Evolutionary conservation across 2,329 filamentous ascomycete genomes (phyloP), one percentile per base, ranked within the genome.

Genomic region (Cladosporium sp.): DNA sequence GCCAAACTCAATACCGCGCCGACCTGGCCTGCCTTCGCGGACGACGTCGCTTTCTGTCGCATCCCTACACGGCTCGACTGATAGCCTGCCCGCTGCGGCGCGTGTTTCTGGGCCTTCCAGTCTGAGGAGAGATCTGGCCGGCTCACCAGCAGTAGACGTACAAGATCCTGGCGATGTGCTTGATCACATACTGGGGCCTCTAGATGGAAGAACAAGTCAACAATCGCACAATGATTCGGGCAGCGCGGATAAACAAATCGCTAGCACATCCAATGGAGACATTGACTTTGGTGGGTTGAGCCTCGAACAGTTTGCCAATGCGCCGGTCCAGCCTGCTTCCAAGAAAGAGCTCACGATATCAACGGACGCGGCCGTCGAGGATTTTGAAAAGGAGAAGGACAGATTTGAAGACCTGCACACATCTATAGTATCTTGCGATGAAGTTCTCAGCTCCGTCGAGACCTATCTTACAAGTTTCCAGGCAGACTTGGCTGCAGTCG

Each of bases 371-470:
- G 74, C 67, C 39, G 54, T 70, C 51, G 65, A 77, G 82, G 92
- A 93, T 76, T 74, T 76, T 60, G 90, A 95, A 77, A 86, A 85
- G 69, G 92, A 97, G 70, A 91, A 90, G 76, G 84, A 89, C 73
- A 93, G 90, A 73, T 96, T 96, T 72, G 90, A 97, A 77, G 92
- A 96, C 65, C 84, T 99, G 49, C 95, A 98, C 78, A 88, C 86
- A 73, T 96, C 93, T 4, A 98, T 99, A 73, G 74, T 83, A 48
- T 91, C 92, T 59, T 99, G 94, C 80, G 95, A 99, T 78, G 91
- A 96, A 75, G 92, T 98, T 59, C 85, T 98, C 54, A 91, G 89
- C 77, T 97, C 93, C 0, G 95, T 99, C 63, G 94, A 99, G 80
- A 89, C 87, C 34, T 98, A 97, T 76, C 84, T 99, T 62, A 91